Evolutionary conservation across 805 yeast genomes (phyloP).

Genomic region (Nakazawaea anatomiae): DNA sequence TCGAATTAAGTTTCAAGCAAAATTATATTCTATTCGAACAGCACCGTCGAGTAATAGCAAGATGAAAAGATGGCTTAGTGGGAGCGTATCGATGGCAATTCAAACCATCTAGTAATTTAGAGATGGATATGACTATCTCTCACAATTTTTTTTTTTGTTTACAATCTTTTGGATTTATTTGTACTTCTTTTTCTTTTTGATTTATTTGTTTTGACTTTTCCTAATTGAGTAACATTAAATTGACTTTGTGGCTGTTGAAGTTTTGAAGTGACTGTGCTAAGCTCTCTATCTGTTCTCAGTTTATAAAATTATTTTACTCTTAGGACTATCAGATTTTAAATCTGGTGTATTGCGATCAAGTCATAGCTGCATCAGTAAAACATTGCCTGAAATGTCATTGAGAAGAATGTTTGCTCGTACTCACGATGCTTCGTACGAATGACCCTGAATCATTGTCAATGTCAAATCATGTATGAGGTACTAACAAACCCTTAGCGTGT

Average conservation of each 20-base stretch:
- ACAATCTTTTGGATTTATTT: neutral
- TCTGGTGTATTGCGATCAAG: no score
- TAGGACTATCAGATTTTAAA: no score
- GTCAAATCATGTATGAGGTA: no score
- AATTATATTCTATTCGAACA: no score
- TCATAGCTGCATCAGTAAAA: no score
- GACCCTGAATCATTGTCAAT: neutral
- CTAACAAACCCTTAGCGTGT: neutral
- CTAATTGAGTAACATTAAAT: neutral
- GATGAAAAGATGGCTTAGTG: no score
- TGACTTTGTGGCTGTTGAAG: neutral
- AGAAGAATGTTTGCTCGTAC: neutral
- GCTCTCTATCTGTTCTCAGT: no score
- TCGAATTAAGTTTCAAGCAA: no score
- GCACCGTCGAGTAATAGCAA: no score
- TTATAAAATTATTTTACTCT: no score
- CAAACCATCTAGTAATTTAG: neutral
- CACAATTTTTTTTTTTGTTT: neutral
- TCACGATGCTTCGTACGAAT: neutral
- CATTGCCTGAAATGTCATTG: neutral
- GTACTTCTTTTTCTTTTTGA: neutral
- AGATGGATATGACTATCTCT: neutral
- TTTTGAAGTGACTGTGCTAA: no score
- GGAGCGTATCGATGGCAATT: neutral
- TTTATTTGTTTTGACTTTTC: neutral